Evolutionary conservation across 2,329 filamentous ascomycete species (phyloP).

Genomic region (Aspergillus awamori): DNA sequence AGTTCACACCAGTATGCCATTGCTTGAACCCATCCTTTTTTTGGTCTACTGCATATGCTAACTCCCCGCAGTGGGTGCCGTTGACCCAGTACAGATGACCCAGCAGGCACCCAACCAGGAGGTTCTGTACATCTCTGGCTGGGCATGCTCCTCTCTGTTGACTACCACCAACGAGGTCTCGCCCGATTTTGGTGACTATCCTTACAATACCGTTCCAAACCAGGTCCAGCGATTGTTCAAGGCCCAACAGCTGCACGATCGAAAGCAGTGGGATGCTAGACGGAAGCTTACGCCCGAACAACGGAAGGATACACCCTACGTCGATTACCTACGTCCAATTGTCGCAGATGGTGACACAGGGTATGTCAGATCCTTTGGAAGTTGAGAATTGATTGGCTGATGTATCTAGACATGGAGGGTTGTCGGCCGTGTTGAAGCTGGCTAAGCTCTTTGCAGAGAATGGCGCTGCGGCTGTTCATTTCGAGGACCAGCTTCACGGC

Average conservation of each 20-base stretch:
- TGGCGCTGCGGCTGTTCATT: slow-evolving; percentile 92
- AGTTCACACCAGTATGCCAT: slow-evolving; percentile 77
- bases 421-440: slow-evolving; percentile 91
- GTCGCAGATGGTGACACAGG: slow-evolving; percentile 95
- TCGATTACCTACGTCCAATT: slow-evolving; percentile 92
- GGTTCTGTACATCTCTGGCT: slow-evolving; percentile 92
- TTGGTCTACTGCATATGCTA: not conserved
- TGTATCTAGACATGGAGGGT: slow-evolving; percentile 71
- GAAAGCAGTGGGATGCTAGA: slow-evolving; percentile 87
- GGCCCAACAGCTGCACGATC: slow-evolving; percentile 94
- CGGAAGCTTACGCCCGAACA: slow-evolving; percentile 75
- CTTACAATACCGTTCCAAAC: slow-evolving; percentile 98
- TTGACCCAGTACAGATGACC: slow-evolving; percentile 99
- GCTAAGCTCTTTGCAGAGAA: slow-evolving; percentile 98
- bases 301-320: slow-evolving; percentile 75
- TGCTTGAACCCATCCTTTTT: not conserved
- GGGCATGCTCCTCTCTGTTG: slow-evolving; percentile 92
- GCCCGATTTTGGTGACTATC: slow-evolving; percentile 97
- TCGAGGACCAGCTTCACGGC: slow-evolving; percentile 96
- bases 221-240: slow-evolving; percentile 96
- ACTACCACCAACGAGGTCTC: slow-evolving; percentile 97
- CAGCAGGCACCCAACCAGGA: slow-evolving; percentile 96
- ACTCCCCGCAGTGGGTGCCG: slow-evolving; percentile 74
- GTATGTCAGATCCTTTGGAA: slow-evolving; percentile 35
- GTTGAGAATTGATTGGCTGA: slow-evolving; percentile 6